Percentiles rank a stretch among this genome's conserved stretches.
These are phyloP conservation scores for Fusarium compactum DNA, from an alignment of 2,329 filamentous ascomycete genomes.

Conservation along the genomic window DNA sequence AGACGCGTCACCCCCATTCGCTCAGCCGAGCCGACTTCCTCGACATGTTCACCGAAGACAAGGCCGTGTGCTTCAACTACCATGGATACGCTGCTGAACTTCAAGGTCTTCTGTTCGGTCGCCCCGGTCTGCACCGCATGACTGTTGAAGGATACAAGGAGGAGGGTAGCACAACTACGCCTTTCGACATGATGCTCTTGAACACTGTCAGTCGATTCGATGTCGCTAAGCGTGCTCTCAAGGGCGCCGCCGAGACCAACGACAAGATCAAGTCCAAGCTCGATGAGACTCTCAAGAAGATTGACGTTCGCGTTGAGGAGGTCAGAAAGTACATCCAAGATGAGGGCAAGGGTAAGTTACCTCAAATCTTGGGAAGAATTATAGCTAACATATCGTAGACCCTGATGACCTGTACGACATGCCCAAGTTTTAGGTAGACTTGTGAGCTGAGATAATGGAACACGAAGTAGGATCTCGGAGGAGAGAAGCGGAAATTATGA, in stretches of 20 bases:
- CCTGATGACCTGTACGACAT: conserved; percentile 40
- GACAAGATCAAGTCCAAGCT: conserved; percentile 59
- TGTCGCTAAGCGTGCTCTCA: conserved; percentile 66
- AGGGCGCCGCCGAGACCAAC: conserved; percentile 61
- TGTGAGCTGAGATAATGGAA: background rate
- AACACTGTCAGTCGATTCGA: conserved; percentile 72
- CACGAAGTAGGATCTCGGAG: background rate
- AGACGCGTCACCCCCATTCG: conserved; percentile 69
- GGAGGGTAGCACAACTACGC: conserved; percentile 75
- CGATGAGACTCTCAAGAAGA: conserved; percentile 60
- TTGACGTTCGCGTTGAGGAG: conserved; percentile 62
- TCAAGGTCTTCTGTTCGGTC: conserved; percentile 70
- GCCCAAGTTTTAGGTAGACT: conserved; percentile 29
- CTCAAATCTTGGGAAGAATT: accelerated
- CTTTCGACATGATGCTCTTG: conserved; percentile 76
- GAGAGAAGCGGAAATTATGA: background rate
- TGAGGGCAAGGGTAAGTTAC: conserved; percentile 61
- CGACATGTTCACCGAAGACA: conserved; percentile 68
- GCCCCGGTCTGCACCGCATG: conserved; percentile 63
- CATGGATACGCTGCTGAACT: conserved; percentile 73
- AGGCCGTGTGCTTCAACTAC: conserved; percentile 73
- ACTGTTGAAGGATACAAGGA: conserved; percentile 71
- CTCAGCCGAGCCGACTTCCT: conserved; percentile 64
- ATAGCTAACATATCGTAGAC: conserved; percentile 26
- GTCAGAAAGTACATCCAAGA: conserved; percentile 64